Conservation (phyloP, 2,329 filamentous ascomycete species). For the Aspergillus fischeri region DNA sequence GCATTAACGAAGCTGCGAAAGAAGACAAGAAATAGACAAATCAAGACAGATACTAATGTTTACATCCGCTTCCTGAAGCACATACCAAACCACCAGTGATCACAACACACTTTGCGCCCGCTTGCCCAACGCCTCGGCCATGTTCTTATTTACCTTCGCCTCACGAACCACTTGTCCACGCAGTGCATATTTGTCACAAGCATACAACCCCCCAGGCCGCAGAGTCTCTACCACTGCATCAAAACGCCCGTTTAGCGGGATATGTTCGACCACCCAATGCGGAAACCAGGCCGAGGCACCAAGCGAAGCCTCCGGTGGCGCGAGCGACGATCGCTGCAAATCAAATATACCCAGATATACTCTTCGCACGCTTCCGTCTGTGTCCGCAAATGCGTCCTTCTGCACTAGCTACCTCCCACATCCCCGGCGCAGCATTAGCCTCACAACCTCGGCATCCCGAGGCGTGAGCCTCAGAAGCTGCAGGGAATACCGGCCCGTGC, state of each 20-base stretch:
- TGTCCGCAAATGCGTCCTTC: conserved; percentile 8
- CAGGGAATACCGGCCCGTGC: conserved; percentile 60
- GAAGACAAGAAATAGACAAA: background rate
- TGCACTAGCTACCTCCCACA: conserved; percentile 52
- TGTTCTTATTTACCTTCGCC: too few relatives aligned
- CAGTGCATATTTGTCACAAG: too few relatives aligned
- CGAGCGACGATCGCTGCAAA: conserved; percentile 26
- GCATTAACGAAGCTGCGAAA: background rate
- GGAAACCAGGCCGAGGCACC: too few relatives aligned
- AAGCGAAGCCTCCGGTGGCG: conserved; percentile 14
- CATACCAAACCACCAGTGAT: conserved; percentile 51
- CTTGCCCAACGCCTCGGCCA: conserved; percentile 49
- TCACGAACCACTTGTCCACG: too few relatives aligned
- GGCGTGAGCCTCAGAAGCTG: conserved; percentile 39
- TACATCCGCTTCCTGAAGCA: conserved; percentile 38
- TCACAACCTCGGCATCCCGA: conserved; percentile 41
- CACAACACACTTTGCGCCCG: conserved; percentile 62
- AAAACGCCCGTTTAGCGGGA: too few relatives aligned
- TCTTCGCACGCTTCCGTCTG: background rate
- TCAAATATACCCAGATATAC: conserved; percentile 37
- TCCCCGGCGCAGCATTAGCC: conserved; percentile 55
- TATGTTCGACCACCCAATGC: too few relatives aligned
- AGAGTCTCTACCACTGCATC: too few relatives aligned
- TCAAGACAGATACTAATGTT: conserved; percentile 3
- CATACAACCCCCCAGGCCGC: too few relatives aligned